phyloP scores from a whole-genome alignment of 805 yeast species.

The Wickerhamomyces canadensis region DNA sequence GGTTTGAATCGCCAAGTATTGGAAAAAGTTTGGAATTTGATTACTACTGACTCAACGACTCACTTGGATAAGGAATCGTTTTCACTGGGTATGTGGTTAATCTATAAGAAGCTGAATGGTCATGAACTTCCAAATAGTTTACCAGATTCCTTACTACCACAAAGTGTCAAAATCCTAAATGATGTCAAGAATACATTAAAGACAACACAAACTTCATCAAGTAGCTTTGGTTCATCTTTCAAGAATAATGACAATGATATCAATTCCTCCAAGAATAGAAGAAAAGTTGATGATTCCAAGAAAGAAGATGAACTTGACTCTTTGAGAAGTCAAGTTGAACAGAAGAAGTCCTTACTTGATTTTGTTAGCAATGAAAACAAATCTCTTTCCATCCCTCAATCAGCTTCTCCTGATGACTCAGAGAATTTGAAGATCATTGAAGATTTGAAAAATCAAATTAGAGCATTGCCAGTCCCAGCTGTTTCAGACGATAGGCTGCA shows the following conservation, averaged over 20 bases:
- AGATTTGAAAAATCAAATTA: conserved; percentile 55
- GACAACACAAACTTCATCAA: conserved; percentile 10
- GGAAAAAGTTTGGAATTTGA: conserved; percentile 86
- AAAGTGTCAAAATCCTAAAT: conserved; percentile 69
- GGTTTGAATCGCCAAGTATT: conserved; percentile 82
- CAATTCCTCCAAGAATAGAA: conserved; percentile 61
- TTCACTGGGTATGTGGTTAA: conserved; percentile 95
- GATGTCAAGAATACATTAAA: conserved; percentile 55
- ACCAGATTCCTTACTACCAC: conserved; percentile 89
- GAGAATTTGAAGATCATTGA: conserved; percentile 55
- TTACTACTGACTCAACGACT: conserved; percentile 80
- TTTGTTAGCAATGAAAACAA: conserved; percentile 60
- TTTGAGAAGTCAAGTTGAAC: conserved; percentile 60
- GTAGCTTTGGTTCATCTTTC: conserved; percentile 40
- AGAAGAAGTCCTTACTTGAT: conserved; percentile 63
- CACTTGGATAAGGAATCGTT: conserved; percentile 84
- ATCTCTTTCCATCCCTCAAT: conserved; percentile 5
- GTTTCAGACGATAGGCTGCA: conserved; percentile 31
- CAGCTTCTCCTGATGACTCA: conserved; percentile 24
- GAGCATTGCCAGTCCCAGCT: conserved; percentile 34
- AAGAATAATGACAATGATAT: conserved; percentile 68
- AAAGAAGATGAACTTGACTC: conserved; percentile 32
- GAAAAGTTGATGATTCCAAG: conserved; percentile 25
- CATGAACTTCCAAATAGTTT: conserved; percentile 73
- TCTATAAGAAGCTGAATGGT: conserved; percentile 86